phyloP scores from a whole-genome alignment of 106 monocot genomes.

The Phalaenopsis equestris region DNA sequence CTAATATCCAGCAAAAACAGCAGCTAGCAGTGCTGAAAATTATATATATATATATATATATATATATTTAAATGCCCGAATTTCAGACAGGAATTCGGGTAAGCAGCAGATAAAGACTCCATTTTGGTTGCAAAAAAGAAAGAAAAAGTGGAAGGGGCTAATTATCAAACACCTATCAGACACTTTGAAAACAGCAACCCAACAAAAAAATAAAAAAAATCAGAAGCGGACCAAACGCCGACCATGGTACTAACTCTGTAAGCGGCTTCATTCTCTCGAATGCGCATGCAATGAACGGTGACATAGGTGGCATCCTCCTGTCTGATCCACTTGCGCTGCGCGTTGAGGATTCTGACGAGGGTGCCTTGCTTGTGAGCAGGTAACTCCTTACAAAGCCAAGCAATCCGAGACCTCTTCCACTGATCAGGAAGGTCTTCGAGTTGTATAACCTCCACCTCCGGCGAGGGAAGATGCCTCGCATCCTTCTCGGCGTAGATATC shows the following conservation, averaged over 20 bases:
- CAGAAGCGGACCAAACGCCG: neutral
- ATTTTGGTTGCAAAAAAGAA: neutral
- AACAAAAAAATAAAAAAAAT: neutral
- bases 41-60: no score
- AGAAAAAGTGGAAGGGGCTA: conserved; percentile 10
- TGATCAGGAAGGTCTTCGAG: conserved; percentile 95
- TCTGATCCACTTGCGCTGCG: conserved; percentile 86
- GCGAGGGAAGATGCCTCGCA: conserved; percentile 25
- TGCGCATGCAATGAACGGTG: conserved; percentile 68
- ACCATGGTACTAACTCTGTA: conserved; percentile 40
- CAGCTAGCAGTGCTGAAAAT: neutral
- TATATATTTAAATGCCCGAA: neutral
- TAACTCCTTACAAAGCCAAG: conserved; percentile 97
- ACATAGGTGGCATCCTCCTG: conserved; percentile 79
- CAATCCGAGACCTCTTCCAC: conserved; percentile 80
- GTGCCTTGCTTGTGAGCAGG: conserved; percentile 77
- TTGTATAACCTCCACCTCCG: conserved; percentile 50
- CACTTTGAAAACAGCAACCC: neutral
- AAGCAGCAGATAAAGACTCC: neutral
- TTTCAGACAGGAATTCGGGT: neutral
- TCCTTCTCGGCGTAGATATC: conserved; percentile 31
- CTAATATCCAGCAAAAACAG: neutral
- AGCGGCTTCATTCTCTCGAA: conserved; percentile 73
- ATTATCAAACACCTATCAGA: conserved; percentile 27
- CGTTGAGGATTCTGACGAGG: conserved; percentile 68